Conservation (phyloP, 208 protist species). For the Acanthamoeba healyi region DNA sequence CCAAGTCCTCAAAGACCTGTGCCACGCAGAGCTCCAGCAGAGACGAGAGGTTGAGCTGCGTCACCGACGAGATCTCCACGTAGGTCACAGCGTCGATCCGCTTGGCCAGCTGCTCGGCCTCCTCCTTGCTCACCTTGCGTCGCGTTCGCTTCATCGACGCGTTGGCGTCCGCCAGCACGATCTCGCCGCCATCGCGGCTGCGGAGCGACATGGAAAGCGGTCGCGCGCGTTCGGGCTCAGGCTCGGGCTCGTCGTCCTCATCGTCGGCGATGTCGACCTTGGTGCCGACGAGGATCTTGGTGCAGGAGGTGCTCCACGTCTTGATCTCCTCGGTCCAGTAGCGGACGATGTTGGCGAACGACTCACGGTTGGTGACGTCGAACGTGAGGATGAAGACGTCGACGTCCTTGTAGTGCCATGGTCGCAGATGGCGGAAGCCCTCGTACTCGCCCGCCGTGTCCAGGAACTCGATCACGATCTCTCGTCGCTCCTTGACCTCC, state of each 20-base stretch:
- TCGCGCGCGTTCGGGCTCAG: too few species aligned
- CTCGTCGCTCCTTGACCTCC: neutral
- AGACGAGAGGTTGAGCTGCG: slow-evolving; percentile 89
- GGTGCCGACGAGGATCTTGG: neutral
- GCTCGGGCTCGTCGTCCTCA: too few species aligned
- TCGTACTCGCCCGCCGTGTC: slow-evolving; percentile 8
- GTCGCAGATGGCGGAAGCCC: neutral
- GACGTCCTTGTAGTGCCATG: slow-evolving; percentile 22
- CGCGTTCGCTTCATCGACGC: neutral
- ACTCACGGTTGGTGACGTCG: neutral
- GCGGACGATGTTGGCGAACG: neutral
- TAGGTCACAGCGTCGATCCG: slow-evolving; percentile 91
- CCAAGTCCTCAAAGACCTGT: neutral
- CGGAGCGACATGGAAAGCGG: too few species aligned
- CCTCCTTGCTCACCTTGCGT: slow-evolving; percentile 70
- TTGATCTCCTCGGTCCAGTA: neutral
- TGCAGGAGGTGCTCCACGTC: neutral
- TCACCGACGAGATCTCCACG: slow-evolving; percentile 93
- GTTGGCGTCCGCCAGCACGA: neutral
- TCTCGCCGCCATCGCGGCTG: neutral
- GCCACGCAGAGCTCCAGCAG: slow-evolving; percentile 88
- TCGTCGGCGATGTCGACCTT: neutral
- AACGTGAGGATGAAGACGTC: neutral
- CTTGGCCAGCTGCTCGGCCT: slow-evolving; percentile 80
- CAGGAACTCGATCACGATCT: neutral